phyloP scores from a whole-genome alignment of 148 eudicot genomes.

The Camellia sinensis region DNA sequence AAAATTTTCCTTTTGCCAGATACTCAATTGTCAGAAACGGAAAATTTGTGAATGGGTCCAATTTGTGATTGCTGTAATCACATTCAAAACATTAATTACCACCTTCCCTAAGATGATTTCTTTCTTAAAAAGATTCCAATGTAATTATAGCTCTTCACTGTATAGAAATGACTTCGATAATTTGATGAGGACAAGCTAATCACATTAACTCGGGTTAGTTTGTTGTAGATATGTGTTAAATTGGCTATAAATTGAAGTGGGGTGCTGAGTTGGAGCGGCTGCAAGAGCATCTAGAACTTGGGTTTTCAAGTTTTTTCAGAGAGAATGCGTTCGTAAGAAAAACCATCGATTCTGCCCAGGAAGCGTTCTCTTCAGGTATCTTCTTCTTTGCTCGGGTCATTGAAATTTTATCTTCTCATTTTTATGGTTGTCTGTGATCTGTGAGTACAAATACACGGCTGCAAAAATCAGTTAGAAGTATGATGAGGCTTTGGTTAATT shows the following conservation, averaged over 20 bases:
- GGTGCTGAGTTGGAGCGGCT: constrained; percentile 7
- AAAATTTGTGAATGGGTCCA: constrained; percentile 17
- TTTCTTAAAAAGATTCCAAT: constrained; percentile 11
- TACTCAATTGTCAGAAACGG: constrained; percentile 11
- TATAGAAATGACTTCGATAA: background rate
- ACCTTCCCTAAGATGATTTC: constrained; percentile 2
- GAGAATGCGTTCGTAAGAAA: background rate
- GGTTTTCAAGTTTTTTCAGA: constrained; percentile 2
- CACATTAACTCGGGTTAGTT: constrained; percentile 5
- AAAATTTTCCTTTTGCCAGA: constrained; percentile 6
- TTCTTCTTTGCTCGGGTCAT: background rate
- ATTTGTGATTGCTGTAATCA: constrained; percentile 13
- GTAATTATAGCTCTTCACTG: background rate
- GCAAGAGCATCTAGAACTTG: background rate
- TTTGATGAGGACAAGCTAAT: background rate
- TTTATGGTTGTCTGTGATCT: background rate
- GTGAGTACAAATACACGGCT: background rate
- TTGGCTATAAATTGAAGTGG: constrained; percentile 5
- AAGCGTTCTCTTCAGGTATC: background rate
- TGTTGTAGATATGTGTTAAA: background rate
- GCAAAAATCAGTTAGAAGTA: background rate
- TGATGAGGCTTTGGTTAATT: background rate
- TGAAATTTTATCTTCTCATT: background rate
- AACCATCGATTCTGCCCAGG: background rate
- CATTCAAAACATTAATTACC: constrained; percentile 20